phyloP scores from a whole-genome alignment of 805 yeast genomes.

The Pichia eremophila region DNA sequence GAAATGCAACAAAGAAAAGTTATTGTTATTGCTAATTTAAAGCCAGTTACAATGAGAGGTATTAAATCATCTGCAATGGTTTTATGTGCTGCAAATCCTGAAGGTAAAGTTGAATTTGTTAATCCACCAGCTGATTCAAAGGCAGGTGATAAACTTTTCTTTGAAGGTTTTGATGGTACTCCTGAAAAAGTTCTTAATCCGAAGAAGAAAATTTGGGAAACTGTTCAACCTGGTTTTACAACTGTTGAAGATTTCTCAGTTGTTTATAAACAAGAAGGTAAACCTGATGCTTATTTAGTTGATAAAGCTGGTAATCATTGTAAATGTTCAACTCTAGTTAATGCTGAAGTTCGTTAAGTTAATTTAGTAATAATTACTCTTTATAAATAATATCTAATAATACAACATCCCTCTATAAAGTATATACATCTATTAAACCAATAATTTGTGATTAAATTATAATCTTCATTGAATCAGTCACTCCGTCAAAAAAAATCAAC shows the following conservation, averaged over 20 bases:
- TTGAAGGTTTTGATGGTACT: slow-evolving; percentile 79
- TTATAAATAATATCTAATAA: not conserved
- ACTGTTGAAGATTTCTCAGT: slow-evolving; percentile 73
- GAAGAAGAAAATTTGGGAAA: slow-evolving; percentile 97
- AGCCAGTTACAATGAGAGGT: slow-evolving; percentile 98
- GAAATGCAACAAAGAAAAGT: slow-evolving; percentile 93
- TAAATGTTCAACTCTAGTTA: slow-evolving; percentile 59
- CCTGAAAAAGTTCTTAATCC: slow-evolving; percentile 94
- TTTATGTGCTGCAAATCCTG: slow-evolving; percentile 70
- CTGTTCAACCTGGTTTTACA: slow-evolving; percentile 82
- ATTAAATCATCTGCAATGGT: slow-evolving; percentile 95
- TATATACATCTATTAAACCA: too few species aligned
- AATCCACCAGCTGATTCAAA: slow-evolving; percentile 89
- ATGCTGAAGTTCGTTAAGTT: slow-evolving; percentile 71
- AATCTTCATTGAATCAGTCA: too few species aligned
- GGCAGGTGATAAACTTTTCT: slow-evolving; percentile 94
- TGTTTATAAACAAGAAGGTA: slow-evolving; percentile 70
- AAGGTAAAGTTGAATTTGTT: slow-evolving; percentile 79
- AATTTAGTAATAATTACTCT: not conserved
- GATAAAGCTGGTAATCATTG: slow-evolving; percentile 73
- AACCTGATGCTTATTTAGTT: slow-evolving; percentile 62
- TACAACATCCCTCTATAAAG: too few species aligned
- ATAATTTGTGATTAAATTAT: too few species aligned
- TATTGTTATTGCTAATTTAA: slow-evolving; percentile 87
- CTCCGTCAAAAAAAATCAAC: too few species aligned